Evolutionary conservation across 495 filamentous ascomycete species (phyloP), one percentile per base, ranked within the genome.

Genomic region (Barbatosphaeria neglecta): DNA sequence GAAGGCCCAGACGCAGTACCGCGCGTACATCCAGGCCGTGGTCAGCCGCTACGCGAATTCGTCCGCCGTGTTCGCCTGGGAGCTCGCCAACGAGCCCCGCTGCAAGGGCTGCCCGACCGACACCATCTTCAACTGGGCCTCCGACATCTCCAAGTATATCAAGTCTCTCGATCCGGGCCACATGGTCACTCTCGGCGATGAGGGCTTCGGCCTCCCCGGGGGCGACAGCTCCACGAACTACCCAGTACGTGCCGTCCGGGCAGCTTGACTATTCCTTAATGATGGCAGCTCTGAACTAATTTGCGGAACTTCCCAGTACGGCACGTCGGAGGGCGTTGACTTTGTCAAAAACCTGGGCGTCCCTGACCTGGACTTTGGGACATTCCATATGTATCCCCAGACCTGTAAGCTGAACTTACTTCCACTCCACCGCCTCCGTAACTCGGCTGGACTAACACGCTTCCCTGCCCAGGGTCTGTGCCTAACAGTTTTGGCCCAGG

Each of bases 1-100:
- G 2, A 49, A 54, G 20, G 73, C 73, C 15, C 81, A 87, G 56
- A 56, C 62, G 3, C 70, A 74, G 22, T 88, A 84, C 63, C 69
- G 73, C 23, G 66, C 59, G 9, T 87, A 85, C 64, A 72, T 86
- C 59, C 59, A 73, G 33, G 67, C 78, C 10, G 72, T 87, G 10
- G 69, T 88, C 1, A 62, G 60, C 25, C 75, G 81, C 9, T 86
- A 85, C 59, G 63, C 54, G 18, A 63, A 56, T 31, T 77, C 72
- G 3, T 45, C 69, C 0, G 77, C 82, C 1, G 69, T 86, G 47
- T 81, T 87, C 54, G 74, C 79, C 0, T 87, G 83, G 83, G 81
- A 86, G 53, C 64, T 86, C 6, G 74, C 69, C 17, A 87, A 87
- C 57, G 83, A 86, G 65, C 77, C 81, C 9, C 72, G 81, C 46